Evolutionary conservation across 805 yeast species (phyloP), one percentile per base, ranked within the genome.

Genomic region (Pichia nakasei): DNA sequence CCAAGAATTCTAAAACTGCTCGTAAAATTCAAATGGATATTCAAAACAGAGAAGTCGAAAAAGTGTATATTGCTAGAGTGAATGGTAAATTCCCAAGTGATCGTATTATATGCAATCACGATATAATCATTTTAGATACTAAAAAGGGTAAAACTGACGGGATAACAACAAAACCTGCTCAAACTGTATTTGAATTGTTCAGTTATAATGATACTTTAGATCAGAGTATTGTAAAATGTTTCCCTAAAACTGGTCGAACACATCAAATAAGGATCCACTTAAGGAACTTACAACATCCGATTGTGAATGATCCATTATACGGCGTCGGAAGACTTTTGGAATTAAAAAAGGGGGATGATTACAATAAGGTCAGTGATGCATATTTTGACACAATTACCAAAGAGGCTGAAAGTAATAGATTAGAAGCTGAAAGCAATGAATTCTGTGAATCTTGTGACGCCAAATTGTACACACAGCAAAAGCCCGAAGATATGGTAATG

Each of bases 191-290:
- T 46, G 45, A 54, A 37, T 43, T 58, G 9, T 11, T 73, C 1
- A 47, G 41, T 18, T 72, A 69, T 50, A 56, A 54, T 46, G 18
- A 45, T 1, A 43, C 48, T 0, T 37, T 51, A 29, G 47, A 63
- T 43, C 54, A 73, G 44, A 72, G 76, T 49, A 55, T 76, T 1
- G 75, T 76, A 2, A 44, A 53, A 44, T 76, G 81, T 49, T 55
- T 54, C 35, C 80, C 81, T 0, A 46, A 69, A 7, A 72, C 79
- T 1, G 82, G 82, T 0, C 63, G 72, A 48, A 73, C 73, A 56
- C 82, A 76, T 56, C 82, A 76, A 54, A 75, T 76, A 22, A 59
- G 82, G 12, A 73, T 76, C 5, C 82, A 76, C 54, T 56, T 76
- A 12, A 55, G 78, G 20, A 69, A 73, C 48, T 39, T 75, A 48